Evolutionary conservation across 441 rosid genomes (phyloP).

Genomic region (Gossypium schwendimanii): DNA sequence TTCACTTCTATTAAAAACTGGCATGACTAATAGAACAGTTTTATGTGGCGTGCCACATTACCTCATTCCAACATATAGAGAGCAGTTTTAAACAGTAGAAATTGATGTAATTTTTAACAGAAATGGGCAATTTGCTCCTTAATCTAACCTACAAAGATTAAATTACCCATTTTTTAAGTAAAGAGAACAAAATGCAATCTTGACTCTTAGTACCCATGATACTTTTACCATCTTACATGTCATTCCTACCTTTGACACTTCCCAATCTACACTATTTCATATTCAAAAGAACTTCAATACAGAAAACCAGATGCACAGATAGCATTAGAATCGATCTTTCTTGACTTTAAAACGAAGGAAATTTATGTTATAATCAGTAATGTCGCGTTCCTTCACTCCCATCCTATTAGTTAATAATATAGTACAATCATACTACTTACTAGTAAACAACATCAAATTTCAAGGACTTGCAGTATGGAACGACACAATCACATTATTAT

Average conservation of each 20-base stretch:
- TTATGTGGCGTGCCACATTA: too few species aligned
- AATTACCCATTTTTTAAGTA: too few species aligned
- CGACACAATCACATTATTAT: neutral
- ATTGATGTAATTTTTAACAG: too few species aligned
- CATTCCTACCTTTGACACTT: neutral
- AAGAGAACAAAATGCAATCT: too few species aligned
- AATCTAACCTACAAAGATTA: too few species aligned
- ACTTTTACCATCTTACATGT: neutral
- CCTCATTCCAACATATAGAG: too few species aligned
- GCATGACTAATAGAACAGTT: too few species aligned
- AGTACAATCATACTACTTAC: neutral
- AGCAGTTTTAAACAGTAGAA: too few species aligned
- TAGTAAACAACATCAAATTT: neutral
- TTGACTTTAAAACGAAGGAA: neutral
- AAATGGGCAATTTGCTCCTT: too few species aligned
- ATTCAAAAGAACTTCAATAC: neutral
- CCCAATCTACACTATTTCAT: neutral
- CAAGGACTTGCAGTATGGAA: neutral
- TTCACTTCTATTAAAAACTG: too few species aligned
- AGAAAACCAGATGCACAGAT: neutral
- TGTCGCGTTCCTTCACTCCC: neutral
- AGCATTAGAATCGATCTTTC: neutral
- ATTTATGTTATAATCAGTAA: neutral
- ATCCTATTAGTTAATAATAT: neutral
- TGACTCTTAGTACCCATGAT: too few species aligned